Evolutionary conservation across 495 filamentous ascomycete species (phyloP).

Genomic region (Wilcoxina mikolae): DNA sequence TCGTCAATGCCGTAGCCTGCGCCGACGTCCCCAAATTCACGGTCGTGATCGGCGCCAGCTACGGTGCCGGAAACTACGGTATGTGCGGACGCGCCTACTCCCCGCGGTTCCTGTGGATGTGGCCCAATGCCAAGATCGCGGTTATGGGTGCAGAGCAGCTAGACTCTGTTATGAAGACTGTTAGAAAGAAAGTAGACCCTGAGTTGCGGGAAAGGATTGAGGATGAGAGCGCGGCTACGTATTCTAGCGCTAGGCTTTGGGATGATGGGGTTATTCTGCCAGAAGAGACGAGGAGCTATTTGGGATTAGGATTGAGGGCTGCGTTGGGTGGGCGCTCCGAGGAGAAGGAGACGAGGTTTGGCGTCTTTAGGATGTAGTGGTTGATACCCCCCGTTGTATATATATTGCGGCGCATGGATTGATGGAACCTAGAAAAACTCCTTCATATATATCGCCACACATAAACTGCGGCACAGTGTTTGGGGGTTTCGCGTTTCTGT

Average conservation of each 20-base stretch:
- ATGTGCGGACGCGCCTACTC: constrained; percentile 87
- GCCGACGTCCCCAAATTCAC: constrained; percentile 96
- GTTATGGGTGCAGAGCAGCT: constrained; percentile 96
- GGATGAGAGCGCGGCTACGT: constrained; percentile 74
- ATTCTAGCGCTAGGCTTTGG: constrained; percentile 80
- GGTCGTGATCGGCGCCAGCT: constrained; percentile 79
- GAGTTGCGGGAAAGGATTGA: constrained; percentile 75
- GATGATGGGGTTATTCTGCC: constrained; percentile 93
- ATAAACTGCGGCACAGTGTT: no score
- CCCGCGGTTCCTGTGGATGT: constrained; percentile 87
- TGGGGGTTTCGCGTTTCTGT: no score
- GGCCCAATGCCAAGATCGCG: constrained; percentile 87
- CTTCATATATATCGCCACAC: no score
- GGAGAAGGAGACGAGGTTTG: constrained; percentile 59
- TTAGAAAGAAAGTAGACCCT: constrained; percentile 70
- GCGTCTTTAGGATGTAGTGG: constrained; percentile 82
- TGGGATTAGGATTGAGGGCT: constrained; percentile 69
- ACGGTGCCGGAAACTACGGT: constrained; percentile 58
- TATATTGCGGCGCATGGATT: no score
- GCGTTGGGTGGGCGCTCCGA: constrained; percentile 55
- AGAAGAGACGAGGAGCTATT: constrained; percentile 64
- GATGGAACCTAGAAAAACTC: no score
- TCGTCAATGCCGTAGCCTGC: constrained; percentile 90
- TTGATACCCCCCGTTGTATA: not conserved
- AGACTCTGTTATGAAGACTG: constrained; percentile 82